Base-by-base conservation (phyloP, 2,329 filamentous ascomycete species). In the Stemphylium vesicarium region DNA sequence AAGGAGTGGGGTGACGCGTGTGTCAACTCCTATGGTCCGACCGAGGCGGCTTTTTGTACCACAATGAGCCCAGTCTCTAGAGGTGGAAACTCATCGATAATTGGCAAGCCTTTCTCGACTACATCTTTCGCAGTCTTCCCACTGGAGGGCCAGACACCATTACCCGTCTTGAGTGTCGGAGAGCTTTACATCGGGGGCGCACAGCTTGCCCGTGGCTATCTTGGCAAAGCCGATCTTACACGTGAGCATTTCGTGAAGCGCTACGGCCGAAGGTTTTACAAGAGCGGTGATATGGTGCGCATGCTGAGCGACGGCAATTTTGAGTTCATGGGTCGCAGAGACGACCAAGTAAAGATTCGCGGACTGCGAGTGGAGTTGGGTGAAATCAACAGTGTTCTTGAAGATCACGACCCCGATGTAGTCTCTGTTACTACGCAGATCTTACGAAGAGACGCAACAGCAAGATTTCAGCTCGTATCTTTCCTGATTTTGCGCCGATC, bases 121-220 rank as follows among this genome's bases (percentile, higher is more conserved):
- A 77, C 76, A 8, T 75, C 72, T 11, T 78, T 80, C 44, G 69
- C 69, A 4, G 60, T 80, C 5, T 68, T 77, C 26, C 62, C 74
- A 2, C 42, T 60, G 16, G 46, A 72, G 16, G 68, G 69, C 7
- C 59, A 70, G 22, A 60, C 62, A 12, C 64, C 70, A 9, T 50
- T 79, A 20, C 77, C 78, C n/a, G 43, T 73, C 1, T 69, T 79
- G 47, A 73, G 75, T 10, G 59, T 72, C 6, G 79, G 79, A 8
- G 80, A 82, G 60, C 65, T 82, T 12, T 79, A 76, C 40, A 78
- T 82, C 41, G 77, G 77, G 36, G 80, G 80, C 10, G 68, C 74
- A 9, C 79, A 81, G 58, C 65, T 82, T 4, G 79, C 79, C 15
- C 66, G 77, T 35, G 79, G 76, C 11, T 82, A 82, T 49, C 66